Conservation (phyloP, 176 grass and related monocot genomes). For the Oryza punctata region DNA sequence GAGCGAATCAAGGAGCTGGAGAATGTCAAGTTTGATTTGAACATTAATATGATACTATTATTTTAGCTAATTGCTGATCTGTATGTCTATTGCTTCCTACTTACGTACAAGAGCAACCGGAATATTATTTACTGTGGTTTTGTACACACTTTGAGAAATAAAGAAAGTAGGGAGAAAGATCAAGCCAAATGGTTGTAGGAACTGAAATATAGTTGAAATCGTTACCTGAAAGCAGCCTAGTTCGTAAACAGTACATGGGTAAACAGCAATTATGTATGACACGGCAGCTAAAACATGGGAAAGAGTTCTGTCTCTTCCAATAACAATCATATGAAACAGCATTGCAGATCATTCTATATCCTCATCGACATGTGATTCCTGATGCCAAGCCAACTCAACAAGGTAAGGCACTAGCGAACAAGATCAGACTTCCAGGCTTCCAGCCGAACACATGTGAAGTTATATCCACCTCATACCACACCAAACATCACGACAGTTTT, state of each 20-base stretch:
- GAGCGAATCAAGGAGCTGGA: background rate
- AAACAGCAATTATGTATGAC: background rate
- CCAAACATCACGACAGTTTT: background rate
- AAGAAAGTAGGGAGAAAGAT: background rate
- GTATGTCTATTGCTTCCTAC: background rate
- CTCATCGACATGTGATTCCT: background rate
- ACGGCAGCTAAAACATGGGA: background rate
- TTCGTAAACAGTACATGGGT: background rate
- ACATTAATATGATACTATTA: background rate
- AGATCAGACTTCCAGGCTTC: background rate
- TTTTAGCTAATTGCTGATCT: background rate
- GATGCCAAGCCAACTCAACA: background rate
- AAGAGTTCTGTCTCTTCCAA: background rate
- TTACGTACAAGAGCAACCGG: background rate
- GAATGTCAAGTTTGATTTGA: background rate
- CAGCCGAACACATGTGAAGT: background rate
- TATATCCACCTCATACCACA: background rate
- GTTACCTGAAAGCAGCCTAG: background rate
- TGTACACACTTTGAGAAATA: background rate
- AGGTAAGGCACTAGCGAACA: background rate
- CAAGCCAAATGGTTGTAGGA: background rate
- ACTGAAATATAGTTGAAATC: background rate
- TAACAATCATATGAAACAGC: slow-evolving; percentile 5
- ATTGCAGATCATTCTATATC: slow-evolving; percentile 18
- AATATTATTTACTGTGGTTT: background rate